These are phyloP conservation scores for Saitoella complicata DNA, from an alignment of 805 yeast species.

Conservation along the genomic window DNA sequence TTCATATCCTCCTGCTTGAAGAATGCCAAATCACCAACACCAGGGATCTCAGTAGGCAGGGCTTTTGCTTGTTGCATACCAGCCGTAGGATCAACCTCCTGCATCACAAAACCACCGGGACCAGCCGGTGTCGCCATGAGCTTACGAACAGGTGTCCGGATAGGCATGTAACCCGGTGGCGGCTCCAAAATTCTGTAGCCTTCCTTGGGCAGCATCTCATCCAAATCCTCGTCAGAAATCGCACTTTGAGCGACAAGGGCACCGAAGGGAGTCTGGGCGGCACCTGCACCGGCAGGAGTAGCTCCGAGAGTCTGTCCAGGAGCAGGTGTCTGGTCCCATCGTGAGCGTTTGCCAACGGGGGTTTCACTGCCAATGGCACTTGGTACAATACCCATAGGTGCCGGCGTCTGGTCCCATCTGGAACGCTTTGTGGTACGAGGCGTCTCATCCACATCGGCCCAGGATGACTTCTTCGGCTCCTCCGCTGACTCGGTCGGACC, in stretches of 20 bases:
- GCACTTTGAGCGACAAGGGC: background rate
- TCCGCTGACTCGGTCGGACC: conserved; percentile 2
- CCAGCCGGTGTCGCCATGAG: conserved; percentile 16
- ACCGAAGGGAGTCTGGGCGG: conserved; percentile 3
- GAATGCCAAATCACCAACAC: conserved; percentile 45
- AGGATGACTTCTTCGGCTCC: conserved; percentile 13
- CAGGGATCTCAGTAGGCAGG: conserved; percentile 43
- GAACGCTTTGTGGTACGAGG: conserved; percentile 12
- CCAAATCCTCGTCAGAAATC: conserved; percentile 32
- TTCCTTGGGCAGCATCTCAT: conserved; percentile 32
- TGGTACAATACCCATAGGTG: background rate
- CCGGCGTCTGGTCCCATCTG: conserved; percentile 12
- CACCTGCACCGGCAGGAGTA: conserved; percentile 14
- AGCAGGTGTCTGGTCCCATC: conserved; percentile 21
- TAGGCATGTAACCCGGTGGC: conserved; percentile 31
- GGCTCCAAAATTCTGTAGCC: conserved; percentile 32
- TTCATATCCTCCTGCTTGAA: conserved; percentile 58
- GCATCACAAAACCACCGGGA: conserved; percentile 29
- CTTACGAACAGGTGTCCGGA: conserved; percentile 24
- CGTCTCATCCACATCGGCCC: background rate
- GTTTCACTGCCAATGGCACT: background rate
- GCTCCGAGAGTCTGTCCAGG: conserved; percentile 10
- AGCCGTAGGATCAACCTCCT: conserved; percentile 28
- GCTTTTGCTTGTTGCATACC: conserved; percentile 2
- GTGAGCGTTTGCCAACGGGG: conserved; percentile 10